Percentiles rank a stretch among this genome's conserved stretches.
phyloP scores from a whole-genome alignment of 192 early-diverging fungal species.

The Martensiomyces pterosporus region DNA sequence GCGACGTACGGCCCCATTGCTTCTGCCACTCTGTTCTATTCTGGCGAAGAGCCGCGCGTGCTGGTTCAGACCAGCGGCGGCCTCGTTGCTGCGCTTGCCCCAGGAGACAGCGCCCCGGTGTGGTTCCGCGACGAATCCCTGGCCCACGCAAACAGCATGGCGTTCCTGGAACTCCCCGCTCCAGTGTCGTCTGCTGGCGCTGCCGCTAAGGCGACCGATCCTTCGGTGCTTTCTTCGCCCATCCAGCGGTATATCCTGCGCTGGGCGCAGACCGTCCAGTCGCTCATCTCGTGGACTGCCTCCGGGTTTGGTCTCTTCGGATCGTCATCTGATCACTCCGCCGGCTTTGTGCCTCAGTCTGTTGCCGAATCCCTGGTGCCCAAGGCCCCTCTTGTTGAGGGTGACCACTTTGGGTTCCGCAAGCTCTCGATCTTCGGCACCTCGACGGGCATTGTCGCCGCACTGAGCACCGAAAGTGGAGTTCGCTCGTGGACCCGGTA shows the following conservation, averaged over 20 bases:
- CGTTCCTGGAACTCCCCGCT: conserved; percentile 76
- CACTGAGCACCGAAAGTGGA: conserved; percentile 76
- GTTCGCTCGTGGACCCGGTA: conserved; percentile 73
- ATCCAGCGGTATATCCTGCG: conserved; percentile 66
- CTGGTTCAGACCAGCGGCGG: conserved; percentile 61
- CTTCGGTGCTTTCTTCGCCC: conserved; percentile 56
- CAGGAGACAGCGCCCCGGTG: conserved; percentile 29
- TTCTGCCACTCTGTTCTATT: conserved; percentile 11
- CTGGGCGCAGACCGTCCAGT: conserved; percentile 32
- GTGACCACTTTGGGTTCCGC: conserved; percentile 68
- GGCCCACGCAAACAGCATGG: conserved; percentile 61
- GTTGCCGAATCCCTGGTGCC: conserved; percentile 5
- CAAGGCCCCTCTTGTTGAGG: conserved; percentile 6
- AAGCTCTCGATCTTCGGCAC: conserved; percentile 85
- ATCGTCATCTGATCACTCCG: conserved; percentile 10
- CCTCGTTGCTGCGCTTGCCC: conserved; percentile 52
- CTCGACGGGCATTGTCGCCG: conserved; percentile 73
- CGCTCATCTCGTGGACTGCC: conserved; percentile 49
- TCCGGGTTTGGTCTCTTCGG: conserved; percentile 41
- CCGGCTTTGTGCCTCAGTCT: conserved; percentile 4
- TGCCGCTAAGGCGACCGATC: conserved; percentile 33
- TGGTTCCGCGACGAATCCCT: conserved; percentile 92
- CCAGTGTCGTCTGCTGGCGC: conserved; percentile 50
- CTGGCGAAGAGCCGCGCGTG: conserved; percentile 26
- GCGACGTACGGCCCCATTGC: conserved; percentile 39